Evolutionary conservation across 352 stramenopile genomes (phyloP), one percentile per base, ranked within the genome.

Genomic region (Phytophthora pluvialis): DNA sequence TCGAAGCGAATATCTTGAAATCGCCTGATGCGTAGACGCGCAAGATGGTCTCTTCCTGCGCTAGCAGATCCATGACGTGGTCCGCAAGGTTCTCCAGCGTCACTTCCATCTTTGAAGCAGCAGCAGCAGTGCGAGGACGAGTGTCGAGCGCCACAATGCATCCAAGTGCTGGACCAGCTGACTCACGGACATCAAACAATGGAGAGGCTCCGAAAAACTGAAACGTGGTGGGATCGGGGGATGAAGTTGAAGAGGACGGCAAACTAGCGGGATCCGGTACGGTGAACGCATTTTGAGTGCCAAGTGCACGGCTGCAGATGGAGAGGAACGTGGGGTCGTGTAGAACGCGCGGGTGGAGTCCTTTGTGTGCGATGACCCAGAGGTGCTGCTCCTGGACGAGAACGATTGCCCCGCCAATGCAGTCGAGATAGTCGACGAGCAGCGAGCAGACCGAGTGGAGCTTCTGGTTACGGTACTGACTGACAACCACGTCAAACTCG

Each of bases 401-500:
- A 21, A 89, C 83, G 50, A 93, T 83, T 12, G 83, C 81, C 18
- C 80, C 75, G 7, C 83, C 80, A 6, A 80, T 74, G 63, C 81
- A 91, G 44, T 93, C 83, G 18, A 93, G 78, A 57, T 90, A 93
- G 40, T 93, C 80, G 6, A 81, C 53, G 1, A 93, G 58, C 29
- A 93, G 48, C 1, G 80, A 85, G 64, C 81, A 93, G 4, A 90
- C 80, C 0, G 80, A 90, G 49, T 88, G 77, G n/a, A 93, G 74
- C 52, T 88, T 89, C 51, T 81, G 66, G 63, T 86, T 88, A 51
- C 77, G 76, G 33, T 86, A 86, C 60, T 93, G 83, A 55, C 81
- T 93, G 42, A 90, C 80, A 57, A 86, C 84, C 26, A 92, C 83
- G 16, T 84, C 76, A 59, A 81, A 86, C 33, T 82, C 66, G 1